Evolutionary conservation across 2,329 filamentous ascomycete genomes (phyloP), one percentile per base, ranked within the genome.

Genomic region (Allantophomopsis cytisporea): DNA sequence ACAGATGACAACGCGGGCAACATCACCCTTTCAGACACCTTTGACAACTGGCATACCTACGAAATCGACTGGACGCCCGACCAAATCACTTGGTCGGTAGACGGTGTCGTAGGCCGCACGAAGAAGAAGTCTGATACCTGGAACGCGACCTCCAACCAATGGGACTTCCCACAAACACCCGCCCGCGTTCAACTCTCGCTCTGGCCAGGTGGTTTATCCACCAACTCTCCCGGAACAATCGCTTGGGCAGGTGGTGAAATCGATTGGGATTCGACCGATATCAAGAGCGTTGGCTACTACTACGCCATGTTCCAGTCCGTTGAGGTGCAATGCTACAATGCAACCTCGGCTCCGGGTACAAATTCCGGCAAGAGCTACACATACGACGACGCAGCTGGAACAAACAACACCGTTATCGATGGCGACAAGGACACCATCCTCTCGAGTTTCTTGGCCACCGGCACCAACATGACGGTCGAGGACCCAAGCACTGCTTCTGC

Each of bases 11-110:
- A 95, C 56, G 79, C 76, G 8, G 67, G 60, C 40, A 89, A 94
- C 58, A 74, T 87, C 36, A 71, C 72, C 2, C 51, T 74, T 20
- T 68, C 69, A 21, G 71, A 93, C 60, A 88, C 85, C 3, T 88
- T 82, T 57, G 59, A 69, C 40, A 76, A 87, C 50, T 85, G 71
- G 59, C 91, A 98, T 67, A 81, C 81, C 31, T 98, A 96, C 63
- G 85, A 89, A 57, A 82, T 98, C 54, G 78, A 86, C 58, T 98
- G 91, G 91, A 82, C 79, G 2, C 84, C 86, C 11, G 89, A 96
- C 47, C 62, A 71, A 47, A 80, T 96, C 48, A 80, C 76, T 42
- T 98, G 91, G 91, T 72, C 75, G 43, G 72, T 98, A 37, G 87
- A 98, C 56, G 89, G 86, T 55, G 66, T 81, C 40, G 69, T 79